A percentile compares a stretch with the other conserved stretches of the same genome.
These are phyloP conservation scores for Stachybotrys chartarum DNA, from an alignment of 2,329 filamentous ascomycete genomes.

Conservation along the genomic window DNA sequence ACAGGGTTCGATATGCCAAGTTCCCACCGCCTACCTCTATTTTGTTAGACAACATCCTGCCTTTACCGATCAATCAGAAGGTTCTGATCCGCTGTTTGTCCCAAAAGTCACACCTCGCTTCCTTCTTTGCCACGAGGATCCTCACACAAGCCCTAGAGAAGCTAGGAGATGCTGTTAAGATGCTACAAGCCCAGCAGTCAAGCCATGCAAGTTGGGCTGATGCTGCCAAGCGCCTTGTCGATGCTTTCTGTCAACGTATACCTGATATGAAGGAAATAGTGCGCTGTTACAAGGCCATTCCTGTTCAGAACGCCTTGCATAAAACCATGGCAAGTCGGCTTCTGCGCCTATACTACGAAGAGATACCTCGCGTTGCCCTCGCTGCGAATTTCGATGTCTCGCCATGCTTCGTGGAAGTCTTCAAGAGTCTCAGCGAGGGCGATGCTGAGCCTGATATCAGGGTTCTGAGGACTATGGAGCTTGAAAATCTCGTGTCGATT, in stretches of 20 bases:
- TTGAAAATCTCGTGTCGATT: slow-evolving; percentile 75
- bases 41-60: slow-evolving; percentile 79
- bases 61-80: slow-evolving; percentile 73
- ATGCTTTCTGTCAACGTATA: slow-evolving; percentile 70
- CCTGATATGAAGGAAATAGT: slow-evolving; percentile 80
- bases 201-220: slow-evolving; percentile 56
- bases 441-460: slow-evolving; percentile 40
- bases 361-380: slow-evolving; percentile 70
- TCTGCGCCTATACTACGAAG: slow-evolving; percentile 76
- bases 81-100: slow-evolving; percentile 73
- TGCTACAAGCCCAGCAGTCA: slow-evolving; percentile 44
- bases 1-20: slow-evolving; percentile 49
- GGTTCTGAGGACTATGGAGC: slow-evolving; percentile 60
- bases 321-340: slow-evolving; percentile 73
- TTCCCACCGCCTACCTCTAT: slow-evolving; percentile 73
- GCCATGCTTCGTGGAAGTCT: slow-evolving; percentile 59
- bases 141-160: slow-evolving; percentile 76
- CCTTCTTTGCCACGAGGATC: slow-evolving; percentile 76
- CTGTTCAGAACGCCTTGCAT: slow-evolving; percentile 64
- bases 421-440: slow-evolving; percentile 54
- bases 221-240: slow-evolving; percentile 58
- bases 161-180: slow-evolving; percentile 54
- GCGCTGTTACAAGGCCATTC: slow-evolving; percentile 61
- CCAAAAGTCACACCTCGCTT: slow-evolving; percentile 69
- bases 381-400: slow-evolving; percentile 87